Evolutionary conservation across 768 basidiomycete genomes (phyloP).

Genomic region (Russula dissimulans): DNA sequence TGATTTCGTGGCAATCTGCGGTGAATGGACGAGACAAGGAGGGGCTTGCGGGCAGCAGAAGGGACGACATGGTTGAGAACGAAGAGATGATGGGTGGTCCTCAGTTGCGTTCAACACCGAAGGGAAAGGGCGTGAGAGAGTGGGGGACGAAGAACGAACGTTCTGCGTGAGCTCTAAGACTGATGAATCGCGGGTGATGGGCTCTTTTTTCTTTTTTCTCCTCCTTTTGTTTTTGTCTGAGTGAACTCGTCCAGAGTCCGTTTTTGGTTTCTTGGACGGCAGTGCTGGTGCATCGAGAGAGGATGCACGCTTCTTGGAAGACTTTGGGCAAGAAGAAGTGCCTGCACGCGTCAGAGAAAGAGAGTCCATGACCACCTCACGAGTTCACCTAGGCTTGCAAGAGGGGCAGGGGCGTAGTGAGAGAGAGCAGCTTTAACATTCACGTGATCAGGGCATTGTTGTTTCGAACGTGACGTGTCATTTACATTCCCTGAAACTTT

Average conservation of each 20-base stretch:
- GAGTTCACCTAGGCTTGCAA: too few relatives aligned
- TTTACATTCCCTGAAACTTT: too few relatives aligned
- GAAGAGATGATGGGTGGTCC: neutral
- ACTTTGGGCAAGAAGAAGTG: neutral
- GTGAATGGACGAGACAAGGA: neutral
- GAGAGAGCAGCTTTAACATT: too few relatives aligned
- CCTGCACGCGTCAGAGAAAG: neutral
- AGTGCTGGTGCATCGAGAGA: neutral
- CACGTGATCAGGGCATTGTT: neutral
- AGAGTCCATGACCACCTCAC: neutral
- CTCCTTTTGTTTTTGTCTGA: constrained; percentile 22
- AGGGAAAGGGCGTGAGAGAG: neutral
- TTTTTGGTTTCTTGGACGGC: neutral
- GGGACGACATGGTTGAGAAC: neutral
- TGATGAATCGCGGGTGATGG: constrained; percentile 14
- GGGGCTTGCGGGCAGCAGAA: neutral
- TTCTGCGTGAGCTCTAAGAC: neutral
- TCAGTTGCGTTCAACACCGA: neutral
- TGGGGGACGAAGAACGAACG: neutral
- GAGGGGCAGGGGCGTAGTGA: too few relatives aligned
- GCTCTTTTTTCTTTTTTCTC: constrained; percentile 24
- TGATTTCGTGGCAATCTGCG: neutral
- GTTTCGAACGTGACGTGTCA: too few relatives aligned
- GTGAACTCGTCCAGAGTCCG: neutral
- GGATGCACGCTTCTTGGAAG: constrained; percentile 2